Percentiles rank a stretch among this genome's conserved stretches.
Evolutionary conservation across 2,329 filamentous ascomycete species (phyloP).

Genomic region (Beauveria caledonica): DNA sequence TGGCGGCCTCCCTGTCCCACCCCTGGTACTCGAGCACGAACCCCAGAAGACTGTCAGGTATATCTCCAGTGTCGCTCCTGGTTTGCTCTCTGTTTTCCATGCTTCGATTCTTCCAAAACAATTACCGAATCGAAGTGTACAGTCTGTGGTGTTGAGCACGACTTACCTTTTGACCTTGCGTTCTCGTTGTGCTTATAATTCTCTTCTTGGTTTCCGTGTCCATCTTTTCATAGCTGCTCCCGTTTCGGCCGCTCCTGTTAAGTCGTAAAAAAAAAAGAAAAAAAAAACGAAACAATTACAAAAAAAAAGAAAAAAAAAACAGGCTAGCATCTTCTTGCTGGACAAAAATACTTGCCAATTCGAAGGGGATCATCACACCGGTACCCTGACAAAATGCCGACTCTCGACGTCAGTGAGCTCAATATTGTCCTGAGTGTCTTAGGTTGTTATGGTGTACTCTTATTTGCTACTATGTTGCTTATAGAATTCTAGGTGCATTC

Average conservation of each 20-base stretch:
- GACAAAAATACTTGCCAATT: neutral
- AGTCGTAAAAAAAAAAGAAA: too few species aligned
- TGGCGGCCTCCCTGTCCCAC: neutral
- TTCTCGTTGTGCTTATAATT: neutral
- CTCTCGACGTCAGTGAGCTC: slow-evolving; percentile 40
- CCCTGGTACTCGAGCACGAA: neutral
- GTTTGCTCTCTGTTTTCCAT: neutral
- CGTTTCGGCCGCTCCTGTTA: neutral
- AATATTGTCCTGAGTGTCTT: slow-evolving; percentile 42
- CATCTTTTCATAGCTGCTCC: neutral
- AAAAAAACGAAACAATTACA: too few species aligned
- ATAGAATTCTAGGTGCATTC: slow-evolving; percentile 29
- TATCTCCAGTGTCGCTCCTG: neutral
- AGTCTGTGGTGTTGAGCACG: neutral
- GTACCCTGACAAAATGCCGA: slow-evolving; percentile 9
- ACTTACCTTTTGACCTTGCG: neutral
- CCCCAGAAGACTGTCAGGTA: neutral
- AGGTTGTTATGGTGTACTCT: slow-evolving; percentile 23
- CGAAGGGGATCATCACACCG: neutral
- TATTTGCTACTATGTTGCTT: neutral
- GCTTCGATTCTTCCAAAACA: too few species aligned
- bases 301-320: too few species aligned
- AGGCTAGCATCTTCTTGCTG: neutral
- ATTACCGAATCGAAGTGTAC: neutral
- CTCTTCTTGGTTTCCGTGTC: neutral